Conservation (phyloP, 805 yeast genomes). For the Ogataea pini region DNA sequence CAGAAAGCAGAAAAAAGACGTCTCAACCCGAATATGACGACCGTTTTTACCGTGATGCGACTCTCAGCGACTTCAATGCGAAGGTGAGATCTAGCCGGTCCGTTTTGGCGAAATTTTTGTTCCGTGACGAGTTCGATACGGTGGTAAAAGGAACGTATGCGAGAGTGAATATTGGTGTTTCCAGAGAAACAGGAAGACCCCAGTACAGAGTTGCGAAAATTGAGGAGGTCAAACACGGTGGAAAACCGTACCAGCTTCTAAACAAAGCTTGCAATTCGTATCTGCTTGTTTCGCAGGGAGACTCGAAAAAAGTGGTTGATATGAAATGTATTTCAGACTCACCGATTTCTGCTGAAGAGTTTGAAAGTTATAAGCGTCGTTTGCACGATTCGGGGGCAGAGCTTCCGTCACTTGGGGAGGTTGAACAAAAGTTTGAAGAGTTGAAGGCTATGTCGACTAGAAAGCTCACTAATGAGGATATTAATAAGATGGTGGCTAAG, state of each 20-base stretch:
- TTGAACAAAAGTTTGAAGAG: constrained; percentile 64
- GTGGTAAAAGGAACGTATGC: constrained; percentile 75
- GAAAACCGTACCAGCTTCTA: constrained; percentile 44
- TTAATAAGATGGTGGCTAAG: constrained; percentile 73
- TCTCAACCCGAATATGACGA: constrained; percentile 43
- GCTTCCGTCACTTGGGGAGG: constrained; percentile 63
- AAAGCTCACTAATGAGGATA: constrained; percentile 69
- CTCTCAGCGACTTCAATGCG: constrained; percentile 62
- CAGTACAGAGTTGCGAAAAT: constrained; percentile 84
- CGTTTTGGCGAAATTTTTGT: constrained; percentile 71
- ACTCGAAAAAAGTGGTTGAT: constrained; percentile 69
- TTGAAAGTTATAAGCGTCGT: constrained; percentile 63
- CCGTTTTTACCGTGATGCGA: constrained; percentile 42
- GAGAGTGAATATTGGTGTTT: constrained; percentile 77
- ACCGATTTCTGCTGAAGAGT: constrained; percentile 69
- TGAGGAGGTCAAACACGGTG: constrained; percentile 50
- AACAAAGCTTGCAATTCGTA: constrained; percentile 50
- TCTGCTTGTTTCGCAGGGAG: constrained; percentile 80
- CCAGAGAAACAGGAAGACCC: constrained; percentile 58
- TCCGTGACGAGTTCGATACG: constrained; percentile 77
- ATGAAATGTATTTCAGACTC: constrained; percentile 81
- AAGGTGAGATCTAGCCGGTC: constrained; percentile 76
- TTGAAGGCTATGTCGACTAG: constrained; percentile 62
- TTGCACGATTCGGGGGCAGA: constrained; percentile 56
- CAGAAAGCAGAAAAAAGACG: constrained; percentile 44